Conservation (phyloP, 192 early-diverging fungal genomes). For the Bifiguratus adelaidae region DNA sequence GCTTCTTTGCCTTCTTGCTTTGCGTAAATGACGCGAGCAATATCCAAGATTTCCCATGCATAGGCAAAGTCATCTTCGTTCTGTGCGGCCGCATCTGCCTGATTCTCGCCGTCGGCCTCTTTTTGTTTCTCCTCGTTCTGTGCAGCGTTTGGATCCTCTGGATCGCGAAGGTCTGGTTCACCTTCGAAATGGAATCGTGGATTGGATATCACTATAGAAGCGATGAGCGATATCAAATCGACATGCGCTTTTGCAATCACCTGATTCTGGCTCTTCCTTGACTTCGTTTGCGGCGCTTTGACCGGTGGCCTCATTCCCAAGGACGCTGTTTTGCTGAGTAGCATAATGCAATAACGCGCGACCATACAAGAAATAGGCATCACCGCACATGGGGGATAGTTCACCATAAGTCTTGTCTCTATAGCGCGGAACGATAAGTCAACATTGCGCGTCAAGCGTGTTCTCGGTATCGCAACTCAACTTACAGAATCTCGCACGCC, state of each 20-base stretch:
- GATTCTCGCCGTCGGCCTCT: constrained; percentile 29
- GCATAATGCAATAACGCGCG: constrained; percentile 62
- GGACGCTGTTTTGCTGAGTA: constrained; percentile 60
- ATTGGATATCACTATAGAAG: constrained; percentile 12
- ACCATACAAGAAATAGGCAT: constrained; percentile 65
- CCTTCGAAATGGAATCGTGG: constrained; percentile 55
- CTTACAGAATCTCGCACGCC: constrained; percentile 56
- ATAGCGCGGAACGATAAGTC: background rate
- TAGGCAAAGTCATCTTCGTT: constrained; percentile 55
- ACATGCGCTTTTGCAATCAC: too few relatives aligned
- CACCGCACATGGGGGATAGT: constrained; percentile 52
- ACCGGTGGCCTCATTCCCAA: constrained; percentile 36
- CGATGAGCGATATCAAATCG: too few relatives aligned
- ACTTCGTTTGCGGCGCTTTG: constrained; percentile 26
- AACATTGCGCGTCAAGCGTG: background rate
- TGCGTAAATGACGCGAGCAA: constrained; percentile 72
- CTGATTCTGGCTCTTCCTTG: constrained; percentile 12
- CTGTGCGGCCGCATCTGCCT: constrained; percentile 16
- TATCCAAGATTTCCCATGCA: constrained; percentile 78
- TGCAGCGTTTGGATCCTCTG: constrained; percentile 18
- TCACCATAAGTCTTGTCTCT: constrained; percentile 55
- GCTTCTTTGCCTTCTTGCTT: constrained; percentile 33
- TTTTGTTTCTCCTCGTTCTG: constrained; percentile 33
- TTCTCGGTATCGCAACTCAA: background rate
- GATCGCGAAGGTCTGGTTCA: constrained; percentile 35